These are phyloP conservation scores for Zoysia japonica DNA, from an alignment of 176 grass and related monocot genomes.

Conservation along the genomic window DNA sequence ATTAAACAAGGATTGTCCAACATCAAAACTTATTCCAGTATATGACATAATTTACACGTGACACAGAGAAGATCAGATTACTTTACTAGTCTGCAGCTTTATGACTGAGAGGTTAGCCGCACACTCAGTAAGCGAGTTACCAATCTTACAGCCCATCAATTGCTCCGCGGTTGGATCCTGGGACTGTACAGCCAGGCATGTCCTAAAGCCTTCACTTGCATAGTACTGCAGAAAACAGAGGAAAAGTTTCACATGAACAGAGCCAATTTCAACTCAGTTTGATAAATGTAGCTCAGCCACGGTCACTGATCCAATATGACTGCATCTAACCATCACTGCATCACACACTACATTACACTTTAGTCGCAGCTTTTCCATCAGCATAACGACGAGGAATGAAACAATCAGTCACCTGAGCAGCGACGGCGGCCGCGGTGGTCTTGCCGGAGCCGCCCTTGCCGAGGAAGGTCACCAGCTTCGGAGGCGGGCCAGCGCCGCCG, in stretches of 20 bases:
- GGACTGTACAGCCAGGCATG: constrained; percentile 79
- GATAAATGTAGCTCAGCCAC: neutral
- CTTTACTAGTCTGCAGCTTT: constrained; percentile 86
- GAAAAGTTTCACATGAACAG: constrained; percentile 8
- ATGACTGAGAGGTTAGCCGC: constrained; percentile 59
- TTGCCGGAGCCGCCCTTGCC: constrained; percentile 91
- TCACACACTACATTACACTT: neutral
- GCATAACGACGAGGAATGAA: neutral
- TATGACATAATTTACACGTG: neutral
- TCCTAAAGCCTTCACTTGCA: constrained; percentile 79
- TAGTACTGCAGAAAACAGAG: constrained; percentile 50
- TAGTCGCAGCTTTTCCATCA: neutral
- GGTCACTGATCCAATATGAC: neutral
- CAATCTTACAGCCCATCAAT: constrained; percentile 73
- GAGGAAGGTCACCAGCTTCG: constrained; percentile 87
- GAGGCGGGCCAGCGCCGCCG: constrained; percentile 33
- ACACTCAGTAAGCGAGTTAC: constrained; percentile 52
- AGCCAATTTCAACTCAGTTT: neutral
- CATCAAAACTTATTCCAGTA: neutral
- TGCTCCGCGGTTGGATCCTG: constrained; percentile 65
- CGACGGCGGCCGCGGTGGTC: constrained; percentile 77
- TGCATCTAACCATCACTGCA: neutral
- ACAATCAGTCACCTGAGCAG: constrained; percentile 52
- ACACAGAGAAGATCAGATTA: constrained; percentile 32
- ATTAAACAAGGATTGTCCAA: neutral